Base-by-base conservation (phyloP, 345 rosid genomes). In the Viola odorata region DNA sequence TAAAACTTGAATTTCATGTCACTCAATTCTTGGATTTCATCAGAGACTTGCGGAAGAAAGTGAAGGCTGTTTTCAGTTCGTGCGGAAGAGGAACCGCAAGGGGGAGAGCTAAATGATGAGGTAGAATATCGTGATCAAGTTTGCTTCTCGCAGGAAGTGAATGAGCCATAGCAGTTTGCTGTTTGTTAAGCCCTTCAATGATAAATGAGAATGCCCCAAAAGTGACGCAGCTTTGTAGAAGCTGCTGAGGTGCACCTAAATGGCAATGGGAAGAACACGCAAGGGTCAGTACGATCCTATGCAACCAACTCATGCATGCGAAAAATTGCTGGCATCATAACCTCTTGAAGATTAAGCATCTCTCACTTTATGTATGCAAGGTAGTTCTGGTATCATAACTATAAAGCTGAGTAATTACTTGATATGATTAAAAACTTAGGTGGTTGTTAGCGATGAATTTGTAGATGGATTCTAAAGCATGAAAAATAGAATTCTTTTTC, bases 191-290 rank as follows among this genome's bases (percentile, higher is more conserved):
- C 64, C 90, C 85, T 63, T 90, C 97, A 0, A 84, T 61, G 54
- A 94, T 73, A 52, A 81, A 88, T 1, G 99, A 90, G 73, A 88
- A 90, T 44, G 91, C 95, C 61, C 96, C 99, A 62, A 88, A 81
- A 16, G 92, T 82, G 37, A 94, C 67, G 74, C 99, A 94, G 67
- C 84, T 88, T 65, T 80, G 87, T 38, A 91, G 62, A 70, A 91
- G 83, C 58, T 85, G 80, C 71, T 73, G 87, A 6, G 92, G 96
- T 50, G 89, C 73, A 64, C 96, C 96, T 85, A 82, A 69, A 74
- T 57, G 55, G 38, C 15, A 48, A 56, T 7, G 37, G 10, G 41
- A 53, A 45, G 10, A 45, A 13, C 16, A 45, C 8, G 7, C 12
- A 47, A 67, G 16, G 73, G 45, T 41, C 53, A 49, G 41, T 23